These are phyloP conservation scores for Prunus kanzakura DNA, from an alignment of 306 rosid genomes.

Conservation along the genomic window DNA sequence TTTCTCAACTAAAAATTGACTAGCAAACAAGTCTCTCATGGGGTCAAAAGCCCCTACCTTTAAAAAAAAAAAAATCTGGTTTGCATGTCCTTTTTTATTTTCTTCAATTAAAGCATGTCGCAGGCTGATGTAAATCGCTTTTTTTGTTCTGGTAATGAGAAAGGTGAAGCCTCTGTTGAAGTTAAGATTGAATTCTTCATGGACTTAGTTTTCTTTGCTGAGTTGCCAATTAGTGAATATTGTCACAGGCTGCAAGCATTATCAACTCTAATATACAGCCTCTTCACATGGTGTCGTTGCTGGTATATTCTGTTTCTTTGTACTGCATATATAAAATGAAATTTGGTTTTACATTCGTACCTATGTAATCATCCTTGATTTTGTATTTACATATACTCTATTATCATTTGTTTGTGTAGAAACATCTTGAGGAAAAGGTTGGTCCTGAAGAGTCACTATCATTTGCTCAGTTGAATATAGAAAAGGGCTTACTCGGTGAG, in stretches of 20 bases:
- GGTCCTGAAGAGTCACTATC: constrained; percentile 26
- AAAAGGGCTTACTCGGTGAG: constrained; percentile 39
- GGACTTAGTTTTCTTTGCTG: not conserved
- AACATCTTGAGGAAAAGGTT: constrained; percentile 34
- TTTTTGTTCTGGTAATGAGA: not conserved
- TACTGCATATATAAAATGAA: not conserved
- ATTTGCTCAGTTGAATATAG: constrained; percentile 32
- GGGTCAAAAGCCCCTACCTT: not conserved
- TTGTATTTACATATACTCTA: not conserved
- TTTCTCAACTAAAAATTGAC: not conserved
- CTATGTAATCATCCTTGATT: not conserved
- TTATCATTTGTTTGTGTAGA: constrained; percentile 20
- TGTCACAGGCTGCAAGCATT: constrained; percentile 39
- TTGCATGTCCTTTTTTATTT: not conserved
- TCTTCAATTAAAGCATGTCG: not conserved
- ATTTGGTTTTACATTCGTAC: not conserved
- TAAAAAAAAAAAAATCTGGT: not conserved
- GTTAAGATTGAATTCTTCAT: not conserved
- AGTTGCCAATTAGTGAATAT: constrained; percentile 2
- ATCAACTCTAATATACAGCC: constrained; percentile 46
- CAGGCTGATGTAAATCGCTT: not conserved
- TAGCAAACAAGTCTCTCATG: not conserved
- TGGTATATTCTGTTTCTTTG: constrained; percentile 30
- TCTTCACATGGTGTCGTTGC: constrained; percentile 29
- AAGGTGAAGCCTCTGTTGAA: not conserved